Evolutionary conservation across 495 filamentous ascomycete genomes (phyloP), one percentile per base, ranked within the genome.

Genomic region (Terfezia boudieri): DNA sequence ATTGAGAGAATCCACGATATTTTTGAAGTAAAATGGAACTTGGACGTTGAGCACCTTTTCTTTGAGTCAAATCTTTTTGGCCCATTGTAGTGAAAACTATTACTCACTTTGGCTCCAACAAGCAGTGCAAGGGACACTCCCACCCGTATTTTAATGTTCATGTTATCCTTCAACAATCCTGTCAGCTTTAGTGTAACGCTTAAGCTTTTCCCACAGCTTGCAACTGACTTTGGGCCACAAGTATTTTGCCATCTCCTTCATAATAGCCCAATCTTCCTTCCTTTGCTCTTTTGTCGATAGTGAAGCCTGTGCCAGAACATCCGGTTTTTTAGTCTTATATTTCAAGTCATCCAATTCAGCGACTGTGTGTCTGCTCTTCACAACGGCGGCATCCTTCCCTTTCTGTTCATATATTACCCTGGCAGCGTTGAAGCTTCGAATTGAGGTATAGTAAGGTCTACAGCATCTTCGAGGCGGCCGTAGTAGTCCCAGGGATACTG

Each of bases 1-100:
- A 64, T 98, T 98, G 85, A 98, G 92, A 20, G 81, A 80, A 66
- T 98, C 90, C 49, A 98, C 83, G 59, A 98, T 98, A 66, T 73
- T 84, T 68, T 95, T 94, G 72, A 98, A 96, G 71, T 94, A 98
- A 68, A 98, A 98, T 4, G 90, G 90, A 41, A 98, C 82, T 70
- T 98, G 86, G 8, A 98, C 92, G 67, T 95, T 98, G 60, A 96
- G 73, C 54, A 94, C 74, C 79, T 83, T 61, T 23, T 36, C 11
- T 36, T 9, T 22, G 37, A 12, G 49, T 23, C 36, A 49, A 11
- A 23, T 53, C 50, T 9, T 32, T 32, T 7, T 32, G 1, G 7
- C 26, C 26, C 26, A 1, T 32, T 32, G 51, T 50, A 7, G 26
- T 49, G 2, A n/a, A 26, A 20, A 2, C 61, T 50, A 38, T 79